Conservation (phyloP, 2,329 filamentous ascomycete species). For the Monilinia polystroma region DNA sequence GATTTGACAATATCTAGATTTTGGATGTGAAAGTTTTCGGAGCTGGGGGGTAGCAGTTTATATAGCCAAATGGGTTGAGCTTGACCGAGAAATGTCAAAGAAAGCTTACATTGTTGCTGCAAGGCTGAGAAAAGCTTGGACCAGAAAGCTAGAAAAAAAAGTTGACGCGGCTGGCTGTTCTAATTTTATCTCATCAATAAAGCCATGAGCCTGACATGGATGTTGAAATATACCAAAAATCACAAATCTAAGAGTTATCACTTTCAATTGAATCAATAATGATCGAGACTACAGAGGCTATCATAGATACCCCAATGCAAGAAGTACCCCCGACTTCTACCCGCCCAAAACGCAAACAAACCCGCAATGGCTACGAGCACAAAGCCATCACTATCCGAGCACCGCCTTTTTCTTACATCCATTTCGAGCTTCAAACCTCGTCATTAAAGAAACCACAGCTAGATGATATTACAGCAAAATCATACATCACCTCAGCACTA, state of each 20-base stretch:
- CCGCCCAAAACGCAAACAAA: conserved; percentile 22
- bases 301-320: conserved; percentile 9
- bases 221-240: background rate
- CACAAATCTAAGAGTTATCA: background rate
- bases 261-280: background rate
- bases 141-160: conserved; percentile 4
- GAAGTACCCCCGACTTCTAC: conserved; percentile 8
- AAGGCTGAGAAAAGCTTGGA: conserved; percentile 21
- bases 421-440: conserved; percentile 50
- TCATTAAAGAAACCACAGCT: conserved; percentile 42
- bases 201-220: too few relatives aligned
- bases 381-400: conserved; percentile 52
- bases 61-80: background rate
- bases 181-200: background rate
- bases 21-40: background rate
- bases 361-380: conserved; percentile 44
- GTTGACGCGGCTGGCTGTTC: conserved; percentile 11
- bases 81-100: conserved; percentile 1
- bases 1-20: background rate
- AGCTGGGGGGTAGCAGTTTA: conserved; percentile 1
- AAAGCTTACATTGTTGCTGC: conserved; percentile 8
- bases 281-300: background rate
- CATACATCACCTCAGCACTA: conserved; percentile 63
- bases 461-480: conserved; percentile 61
- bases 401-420: conserved; percentile 57